Evolutionary conservation across 2,329 filamentous ascomycete genomes (phyloP).

Genomic region (Dendryphion nanum): DNA sequence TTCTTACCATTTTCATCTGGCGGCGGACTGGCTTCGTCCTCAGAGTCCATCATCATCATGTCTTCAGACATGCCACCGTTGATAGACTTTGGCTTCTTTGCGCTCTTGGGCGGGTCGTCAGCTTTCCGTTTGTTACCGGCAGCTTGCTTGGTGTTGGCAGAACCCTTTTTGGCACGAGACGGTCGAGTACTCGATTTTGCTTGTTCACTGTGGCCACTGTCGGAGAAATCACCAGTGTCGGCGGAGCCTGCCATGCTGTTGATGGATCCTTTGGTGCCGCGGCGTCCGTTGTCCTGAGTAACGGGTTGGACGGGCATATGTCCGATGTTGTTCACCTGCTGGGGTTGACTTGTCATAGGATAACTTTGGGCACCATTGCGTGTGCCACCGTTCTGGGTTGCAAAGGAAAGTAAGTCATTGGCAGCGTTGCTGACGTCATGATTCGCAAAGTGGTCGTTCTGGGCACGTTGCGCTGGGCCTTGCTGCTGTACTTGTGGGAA

Average conservation of each 20-base stretch:
- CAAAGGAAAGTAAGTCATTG: constrained; percentile 89
- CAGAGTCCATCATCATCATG: constrained; percentile 53
- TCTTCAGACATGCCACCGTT: constrained; percentile 50
- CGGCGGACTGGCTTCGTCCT: constrained; percentile 31
- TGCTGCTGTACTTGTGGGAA: constrained; percentile 48
- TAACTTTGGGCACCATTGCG: constrained; percentile 54
- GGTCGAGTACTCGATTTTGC: constrained; percentile 56
- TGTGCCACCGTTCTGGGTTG: constrained; percentile 57
- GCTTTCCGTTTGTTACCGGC: constrained; percentile 66
- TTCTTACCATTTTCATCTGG: constrained; percentile 63
- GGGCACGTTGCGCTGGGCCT: constrained; percentile 33
- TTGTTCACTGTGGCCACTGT: constrained; percentile 65
- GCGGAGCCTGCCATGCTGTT: constrained; percentile 58
- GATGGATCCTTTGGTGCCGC: constrained; percentile 49
- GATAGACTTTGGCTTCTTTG: constrained; percentile 71
- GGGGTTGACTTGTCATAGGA: constrained; percentile 42
- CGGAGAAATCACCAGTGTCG: constrained; percentile 65
- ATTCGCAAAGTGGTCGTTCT: constrained; percentile 70
- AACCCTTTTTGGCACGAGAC: constrained; percentile 36
- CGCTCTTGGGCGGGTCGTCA: constrained; percentile 67
- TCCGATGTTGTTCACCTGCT: constrained; percentile 42
- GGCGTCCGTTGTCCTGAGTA: constrained; percentile 52
- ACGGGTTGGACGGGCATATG: constrained; percentile 48
- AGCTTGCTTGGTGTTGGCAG: constrained; percentile 34
- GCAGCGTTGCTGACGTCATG: constrained; percentile 92